These are phyloP conservation scores for Colletotrichum tropicale DNA, from an alignment of 2,329 filamentous ascomycete species.

Conservation along the genomic window DNA sequence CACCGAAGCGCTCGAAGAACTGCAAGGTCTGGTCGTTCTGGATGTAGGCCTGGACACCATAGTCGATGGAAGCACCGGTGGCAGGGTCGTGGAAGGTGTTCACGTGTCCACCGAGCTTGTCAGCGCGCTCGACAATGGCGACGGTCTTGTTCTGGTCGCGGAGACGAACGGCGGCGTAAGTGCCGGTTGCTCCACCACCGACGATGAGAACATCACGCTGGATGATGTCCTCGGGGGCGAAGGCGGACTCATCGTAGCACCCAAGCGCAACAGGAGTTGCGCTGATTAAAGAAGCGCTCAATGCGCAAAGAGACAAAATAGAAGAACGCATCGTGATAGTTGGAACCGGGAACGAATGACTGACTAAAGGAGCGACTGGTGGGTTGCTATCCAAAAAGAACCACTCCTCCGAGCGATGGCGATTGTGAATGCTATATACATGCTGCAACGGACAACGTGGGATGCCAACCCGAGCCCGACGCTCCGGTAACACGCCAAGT, in stretches of 20 bases:
- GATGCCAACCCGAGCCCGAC: not conserved
- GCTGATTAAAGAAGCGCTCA: slow-evolving; percentile 1
- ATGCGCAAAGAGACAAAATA: slow-evolving; percentile 2
- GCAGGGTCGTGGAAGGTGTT: slow-evolving; percentile 48
- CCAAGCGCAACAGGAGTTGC: not conserved
- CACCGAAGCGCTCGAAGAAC: slow-evolving; percentile 49
- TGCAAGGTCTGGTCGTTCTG: slow-evolving; percentile 40
- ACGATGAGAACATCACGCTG: slow-evolving; percentile 53
- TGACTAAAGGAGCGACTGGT: not conserved
- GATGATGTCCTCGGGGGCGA: slow-evolving; percentile 15
- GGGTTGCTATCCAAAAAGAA: not conserved
- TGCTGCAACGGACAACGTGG: not conserved
- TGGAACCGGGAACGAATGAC: not conserved
- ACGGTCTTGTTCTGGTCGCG: slow-evolving; percentile 53
- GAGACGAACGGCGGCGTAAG: slow-evolving; percentile 51
- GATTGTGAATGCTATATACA: slow-evolving; percentile 2
- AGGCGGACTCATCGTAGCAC: slow-evolving; percentile 12
- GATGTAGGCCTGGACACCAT: slow-evolving; percentile 38
- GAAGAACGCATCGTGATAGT: not conserved
- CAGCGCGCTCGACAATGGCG: slow-evolving; percentile 46
- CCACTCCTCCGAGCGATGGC: too few relatives aligned
- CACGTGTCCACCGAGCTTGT: slow-evolving; percentile 47
- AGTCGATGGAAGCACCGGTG: slow-evolving; percentile 36
- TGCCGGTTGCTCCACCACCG: slow-evolving; percentile 58
- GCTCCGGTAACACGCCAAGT: not conserved